Conservation (phyloP, 2,329 filamentous ascomycete species). For the Aspergillus japonicus region DNA sequence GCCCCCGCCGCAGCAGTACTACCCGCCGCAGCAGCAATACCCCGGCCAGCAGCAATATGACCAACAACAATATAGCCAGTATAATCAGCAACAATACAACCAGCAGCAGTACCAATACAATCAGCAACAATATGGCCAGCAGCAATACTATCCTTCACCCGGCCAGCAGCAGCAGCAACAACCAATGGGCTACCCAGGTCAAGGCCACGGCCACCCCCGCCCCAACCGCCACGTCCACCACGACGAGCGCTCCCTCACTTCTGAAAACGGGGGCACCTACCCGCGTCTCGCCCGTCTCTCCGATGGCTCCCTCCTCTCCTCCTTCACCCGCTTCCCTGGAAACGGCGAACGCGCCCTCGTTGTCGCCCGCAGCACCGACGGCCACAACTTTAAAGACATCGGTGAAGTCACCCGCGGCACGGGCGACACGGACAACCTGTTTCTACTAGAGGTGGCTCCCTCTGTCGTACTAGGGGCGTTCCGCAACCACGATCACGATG, state of each 20-base stretch:
- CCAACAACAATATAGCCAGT: background rate
- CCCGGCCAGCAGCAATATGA: no score
- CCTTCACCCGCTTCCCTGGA: slow-evolving; percentile 45
- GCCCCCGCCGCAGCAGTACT: background rate
- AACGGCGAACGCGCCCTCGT: slow-evolving; percentile 40
- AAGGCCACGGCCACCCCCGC: slow-evolving; percentile 10
- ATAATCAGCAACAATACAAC: background rate
- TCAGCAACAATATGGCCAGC: background rate
- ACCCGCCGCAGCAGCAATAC: no score
- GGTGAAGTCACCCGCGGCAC: slow-evolving; percentile 46
- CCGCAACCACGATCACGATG: slow-evolving; percentile 48
- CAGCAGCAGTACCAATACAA: no score
- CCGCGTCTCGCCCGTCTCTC: slow-evolving; percentile 48
- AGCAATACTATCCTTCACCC: no score
- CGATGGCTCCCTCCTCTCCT: slow-evolving; percentile 48
- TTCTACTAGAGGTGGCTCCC: slow-evolving; percentile 43
- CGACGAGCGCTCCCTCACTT: slow-evolving; percentile 36
- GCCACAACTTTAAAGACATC: slow-evolving; percentile 41
- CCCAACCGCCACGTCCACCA: slow-evolving; percentile 28
- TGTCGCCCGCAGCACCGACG: slow-evolving; percentile 48
- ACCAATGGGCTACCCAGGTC: background rate
- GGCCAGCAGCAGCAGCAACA: background rate
- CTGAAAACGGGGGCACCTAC: slow-evolving; percentile 46
- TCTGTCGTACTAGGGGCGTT: slow-evolving; percentile 47
- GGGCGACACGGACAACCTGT: slow-evolving; percentile 51